A percentile compares a stretch with the other conserved stretches of the same genome.
Conservation (phyloP, 2,329 filamentous ascomycete species). For the Elsinoe arachidis region DNA sequence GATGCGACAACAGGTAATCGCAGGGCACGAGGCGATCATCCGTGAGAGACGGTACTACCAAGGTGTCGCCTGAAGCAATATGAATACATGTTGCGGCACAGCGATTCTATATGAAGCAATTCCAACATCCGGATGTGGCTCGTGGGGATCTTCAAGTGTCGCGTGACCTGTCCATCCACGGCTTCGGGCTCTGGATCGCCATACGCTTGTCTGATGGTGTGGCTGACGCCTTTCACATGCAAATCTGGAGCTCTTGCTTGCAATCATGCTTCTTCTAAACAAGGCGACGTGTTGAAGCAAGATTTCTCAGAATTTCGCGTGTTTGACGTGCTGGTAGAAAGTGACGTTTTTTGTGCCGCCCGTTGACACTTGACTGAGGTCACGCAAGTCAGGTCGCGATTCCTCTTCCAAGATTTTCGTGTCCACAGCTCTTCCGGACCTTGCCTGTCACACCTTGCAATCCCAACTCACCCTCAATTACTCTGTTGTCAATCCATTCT, state of each 20-base stretch:
- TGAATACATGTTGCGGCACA: too few species aligned
- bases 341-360: background rate
- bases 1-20: too few species aligned
- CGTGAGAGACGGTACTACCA: too few species aligned
- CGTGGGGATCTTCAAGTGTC: background rate
- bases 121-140: background rate
- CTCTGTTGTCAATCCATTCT: background rate
- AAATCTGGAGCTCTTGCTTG: background rate
- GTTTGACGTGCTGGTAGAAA: background rate
- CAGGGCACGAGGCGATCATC: too few species aligned
- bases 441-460: background rate
- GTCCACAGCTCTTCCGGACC: background rate
- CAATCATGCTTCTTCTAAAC: background rate
- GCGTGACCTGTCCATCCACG: background rate
- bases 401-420: conserved; percentile 10
- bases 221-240: conserved; percentile 11
- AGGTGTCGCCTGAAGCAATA: too few species aligned
- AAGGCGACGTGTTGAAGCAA: background rate
- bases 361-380: background rate
- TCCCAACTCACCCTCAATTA: background rate
- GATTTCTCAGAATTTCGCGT: background rate
- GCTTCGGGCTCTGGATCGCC: background rate
- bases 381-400: background rate
- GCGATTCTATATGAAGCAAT: too few species aligned
- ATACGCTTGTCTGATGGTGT: background rate